phyloP scores from a whole-genome alignment of 2,329 filamentous ascomycete species.

The Endothia cerciana region DNA sequence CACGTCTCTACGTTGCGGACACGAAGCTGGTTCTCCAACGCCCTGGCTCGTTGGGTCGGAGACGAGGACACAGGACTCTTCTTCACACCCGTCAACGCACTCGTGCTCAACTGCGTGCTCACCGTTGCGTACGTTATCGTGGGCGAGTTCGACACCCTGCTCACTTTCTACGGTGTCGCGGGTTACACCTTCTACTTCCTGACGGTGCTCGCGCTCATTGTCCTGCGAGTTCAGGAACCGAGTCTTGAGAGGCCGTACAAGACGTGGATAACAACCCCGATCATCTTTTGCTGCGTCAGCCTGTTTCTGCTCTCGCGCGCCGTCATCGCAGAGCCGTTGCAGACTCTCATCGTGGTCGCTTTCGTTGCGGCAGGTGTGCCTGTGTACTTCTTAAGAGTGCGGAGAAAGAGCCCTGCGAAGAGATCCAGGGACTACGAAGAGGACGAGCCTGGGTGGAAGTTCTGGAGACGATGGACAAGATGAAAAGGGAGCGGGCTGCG shows the following conservation, averaged over 20 bases:
- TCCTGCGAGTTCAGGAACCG: constrained; percentile 86
- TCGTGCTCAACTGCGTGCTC: constrained; percentile 77
- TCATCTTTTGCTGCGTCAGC: constrained; percentile 98
- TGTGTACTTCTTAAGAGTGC: constrained; percentile 86
- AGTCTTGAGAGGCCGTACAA: constrained; percentile 87
- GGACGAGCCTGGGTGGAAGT: constrained; percentile 58
- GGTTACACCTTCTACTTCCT: constrained; percentile 98
- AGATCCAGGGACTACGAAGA: constrained; percentile 43
- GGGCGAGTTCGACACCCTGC: constrained; percentile 87
- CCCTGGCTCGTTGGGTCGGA: constrained; percentile 66
- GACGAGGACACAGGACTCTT: constrained; percentile 82
- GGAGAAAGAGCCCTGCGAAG: constrained; percentile 58
- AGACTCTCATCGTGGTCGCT: constrained; percentile 83
- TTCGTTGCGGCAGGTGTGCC: constrained; percentile 86
- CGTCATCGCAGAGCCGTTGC: constrained; percentile 86
- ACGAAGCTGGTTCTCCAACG: constrained; percentile 61
- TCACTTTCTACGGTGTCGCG: constrained; percentile 97
- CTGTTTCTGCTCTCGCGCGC: constrained; percentile 87
- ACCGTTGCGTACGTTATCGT: constrained; percentile 79
- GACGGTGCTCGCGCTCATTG: constrained; percentile 89
- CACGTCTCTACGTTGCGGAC: constrained; percentile 51
- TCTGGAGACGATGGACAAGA: constrained; percentile 55
- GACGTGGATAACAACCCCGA: constrained; percentile 95
- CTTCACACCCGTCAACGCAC: constrained; percentile 91
- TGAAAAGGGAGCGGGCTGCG: constrained; percentile 9